These are phyloP conservation scores for Aspergillus flavus DNA, from an alignment of 2,329 filamentous ascomycete species.

Conservation along the genomic window DNA sequence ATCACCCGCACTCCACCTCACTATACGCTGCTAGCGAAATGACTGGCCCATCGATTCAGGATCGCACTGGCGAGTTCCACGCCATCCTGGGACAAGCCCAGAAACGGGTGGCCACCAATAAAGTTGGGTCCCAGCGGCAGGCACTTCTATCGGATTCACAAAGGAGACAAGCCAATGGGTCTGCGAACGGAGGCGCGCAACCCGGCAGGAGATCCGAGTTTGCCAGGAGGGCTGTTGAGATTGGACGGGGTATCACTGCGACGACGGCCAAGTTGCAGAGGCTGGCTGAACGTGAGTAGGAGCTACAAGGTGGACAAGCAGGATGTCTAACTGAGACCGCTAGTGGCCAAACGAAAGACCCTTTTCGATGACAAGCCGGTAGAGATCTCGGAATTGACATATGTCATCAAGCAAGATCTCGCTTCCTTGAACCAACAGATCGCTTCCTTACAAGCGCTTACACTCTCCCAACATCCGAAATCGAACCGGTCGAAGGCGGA, in stretches of 20 bases:
- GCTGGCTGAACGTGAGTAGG: slow-evolving; percentile 72
- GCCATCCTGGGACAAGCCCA: slow-evolving; percentile 86
- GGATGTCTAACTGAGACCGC: not conserved
- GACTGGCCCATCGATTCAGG: slow-evolving; percentile 77
- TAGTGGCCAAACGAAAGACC: slow-evolving; percentile 92
- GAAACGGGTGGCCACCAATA: slow-evolving; percentile 73
- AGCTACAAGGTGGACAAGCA: not conserved
- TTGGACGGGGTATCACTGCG: slow-evolving; percentile 84
- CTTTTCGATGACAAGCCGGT: slow-evolving; percentile 96
- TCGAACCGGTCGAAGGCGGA: slow-evolving; percentile 52
- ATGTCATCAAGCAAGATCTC: slow-evolving; percentile 96
- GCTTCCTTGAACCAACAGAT: slow-evolving; percentile 86
- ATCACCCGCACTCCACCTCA: not conserved
- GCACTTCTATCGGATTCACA: slow-evolving; percentile 76
- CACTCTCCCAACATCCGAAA: slow-evolving; percentile 73
- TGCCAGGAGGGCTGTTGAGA: slow-evolving; percentile 85
- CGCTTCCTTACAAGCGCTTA: slow-evolving; percentile 74
- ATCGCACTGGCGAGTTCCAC: slow-evolving; percentile 93
- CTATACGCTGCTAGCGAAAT: slow-evolving; percentile 39
- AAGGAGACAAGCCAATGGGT: slow-evolving; percentile 60
- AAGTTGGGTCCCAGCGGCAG: slow-evolving; percentile 76
- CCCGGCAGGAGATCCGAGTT: slow-evolving; percentile 76
- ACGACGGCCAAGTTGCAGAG: slow-evolving; percentile 97
- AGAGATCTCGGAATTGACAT: slow-evolving; percentile 95
- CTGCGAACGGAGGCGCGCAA: slow-evolving; percentile 53